Evolutionary conservation across 768 basidiomycete species (phyloP), one percentile per base, ranked within the genome.

Genomic region (Lactarius sp.): DNA sequence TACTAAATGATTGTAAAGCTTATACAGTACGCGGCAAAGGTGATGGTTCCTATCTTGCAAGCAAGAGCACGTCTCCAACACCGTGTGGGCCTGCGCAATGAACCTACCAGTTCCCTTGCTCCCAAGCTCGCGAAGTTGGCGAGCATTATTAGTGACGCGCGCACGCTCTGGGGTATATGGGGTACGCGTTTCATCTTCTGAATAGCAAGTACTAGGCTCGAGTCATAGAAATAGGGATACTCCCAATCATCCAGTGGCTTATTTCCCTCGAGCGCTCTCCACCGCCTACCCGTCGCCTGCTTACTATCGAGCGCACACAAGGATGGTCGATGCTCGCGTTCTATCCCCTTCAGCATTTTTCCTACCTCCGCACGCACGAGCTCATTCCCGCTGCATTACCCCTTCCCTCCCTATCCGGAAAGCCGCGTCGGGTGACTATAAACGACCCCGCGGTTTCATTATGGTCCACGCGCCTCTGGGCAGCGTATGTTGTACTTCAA

Each of bases 381-480:
- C 76, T 92, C 58, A 80, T 90, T 39, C 85, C 88, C 14, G 64
- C 81, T 1, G 74, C 77, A n/a, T 68, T 87, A 51, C 75, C 82
- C 9, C 37, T 63, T 10, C 61, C 68, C 8, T 76, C 79, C n/a
- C 73, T 82, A 53, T 55, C 58, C 33, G 47, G 12, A 80, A 78
- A 65, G 73, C 71, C 31, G 18, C 49, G 20, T 2, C 42, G 1
- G 27, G 74, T 84, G 52, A 70, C 68, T 6, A 71, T 90, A 47
- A 75, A 86, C 60, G 65, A 80, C 8, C 75, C 77, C 39, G 73
- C 71, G 33, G 72, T 93, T 44, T 78, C 80, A 3, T 68, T 86
- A 57, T 90, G 87, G 88, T 92, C 90, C 14, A 83, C 81, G 59
- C 85, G 92, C 22, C 88, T 86, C 72, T 95, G 92, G 93, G 87